A percentile compares a stretch with the other conserved stretches of the same genome.
phyloP scores from a whole-genome alignment of 768 basidiomycete genomes.

The Tricholoma sp. region DNA sequence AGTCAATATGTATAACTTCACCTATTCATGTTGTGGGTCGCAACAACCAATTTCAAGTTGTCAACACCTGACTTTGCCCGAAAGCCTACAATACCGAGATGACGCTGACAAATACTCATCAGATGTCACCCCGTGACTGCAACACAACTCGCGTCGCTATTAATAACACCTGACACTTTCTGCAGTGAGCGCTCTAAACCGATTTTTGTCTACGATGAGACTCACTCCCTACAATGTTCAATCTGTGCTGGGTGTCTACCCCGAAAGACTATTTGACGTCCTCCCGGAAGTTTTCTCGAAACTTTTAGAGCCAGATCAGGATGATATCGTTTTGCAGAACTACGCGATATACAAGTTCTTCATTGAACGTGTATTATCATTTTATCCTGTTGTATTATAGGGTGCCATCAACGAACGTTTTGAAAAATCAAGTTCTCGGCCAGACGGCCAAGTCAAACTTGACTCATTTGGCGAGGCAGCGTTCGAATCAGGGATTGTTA shows the following conservation, averaged over 20 bases:
- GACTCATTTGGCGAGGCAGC: slow-evolving; percentile 19
- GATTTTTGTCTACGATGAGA: not conserved
- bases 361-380: no score
- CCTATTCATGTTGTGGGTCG: no score
- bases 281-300: slow-evolving; percentile 18
- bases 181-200: not conserved
- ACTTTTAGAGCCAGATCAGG: slow-evolving; percentile 17
- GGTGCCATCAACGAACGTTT: slow-evolving; percentile 1
- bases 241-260: slow-evolving; percentile 11
- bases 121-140: no score
- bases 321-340: slow-evolving; percentile 16
- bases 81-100: no score
- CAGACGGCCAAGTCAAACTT: slow-evolving; percentile 13
- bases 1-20: no score
- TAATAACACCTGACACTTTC: no score
- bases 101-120: no score
- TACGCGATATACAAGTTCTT: no score
- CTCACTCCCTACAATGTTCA: slow-evolving; percentile 15
- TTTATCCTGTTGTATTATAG: slow-evolving; percentile 3
- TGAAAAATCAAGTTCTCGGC: not conserved
- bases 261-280: slow-evolving; percentile 8
- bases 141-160: no score
- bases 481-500: slow-evolving; percentile 21
- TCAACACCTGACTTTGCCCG: no score
- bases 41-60: no score